phyloP scores from a whole-genome alignment of 805 yeast genomes.

The Priceomyces haplophilus region DNA sequence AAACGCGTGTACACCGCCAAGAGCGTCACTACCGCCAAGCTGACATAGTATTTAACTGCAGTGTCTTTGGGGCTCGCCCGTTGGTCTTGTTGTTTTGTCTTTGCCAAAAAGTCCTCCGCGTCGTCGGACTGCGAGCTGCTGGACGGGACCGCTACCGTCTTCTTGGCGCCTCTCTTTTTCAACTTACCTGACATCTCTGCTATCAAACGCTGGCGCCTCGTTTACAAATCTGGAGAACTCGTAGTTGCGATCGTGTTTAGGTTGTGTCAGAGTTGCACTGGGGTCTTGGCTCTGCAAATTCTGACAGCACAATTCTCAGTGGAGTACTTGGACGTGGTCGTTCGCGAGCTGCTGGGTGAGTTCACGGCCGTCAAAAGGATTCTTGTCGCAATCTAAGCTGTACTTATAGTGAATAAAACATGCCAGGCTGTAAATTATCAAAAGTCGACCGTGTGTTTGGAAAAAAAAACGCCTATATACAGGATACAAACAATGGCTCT shows the following conservation, averaged over 20 bases:
- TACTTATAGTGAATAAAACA: background rate
- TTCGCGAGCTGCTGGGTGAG: background rate
- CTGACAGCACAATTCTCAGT: background rate
- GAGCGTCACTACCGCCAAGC: conserved; percentile 36
- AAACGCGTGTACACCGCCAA: conserved; percentile 55
- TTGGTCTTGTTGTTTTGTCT: conserved; percentile 1
- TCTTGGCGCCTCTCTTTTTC: conserved; percentile 28
- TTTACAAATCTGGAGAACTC: background rate
- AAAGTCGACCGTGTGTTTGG: background rate
- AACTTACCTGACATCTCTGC: conserved; percentile 25
- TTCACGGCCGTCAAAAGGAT: background rate
- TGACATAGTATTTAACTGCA: conserved; percentile 29
- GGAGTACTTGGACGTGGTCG: background rate
- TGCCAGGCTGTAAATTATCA: background rate
- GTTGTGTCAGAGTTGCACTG: background rate
- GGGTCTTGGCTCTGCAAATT: background rate
- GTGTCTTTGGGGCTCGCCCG: conserved; percentile 21
- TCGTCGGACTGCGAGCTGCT: conserved; percentile 4
- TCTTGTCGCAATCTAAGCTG: background rate
- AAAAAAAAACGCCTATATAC: background rate
- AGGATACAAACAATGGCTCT: background rate
- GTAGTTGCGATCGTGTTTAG: background rate
- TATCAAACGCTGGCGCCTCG: background rate
- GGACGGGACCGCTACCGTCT: conserved; percentile 8
- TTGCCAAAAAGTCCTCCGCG: conserved; percentile 2